Evolutionary conservation across 2,329 filamentous ascomycete species (phyloP), one percentile per base, ranked within the genome.

Genomic region (Monosporascus sp.): DNA sequence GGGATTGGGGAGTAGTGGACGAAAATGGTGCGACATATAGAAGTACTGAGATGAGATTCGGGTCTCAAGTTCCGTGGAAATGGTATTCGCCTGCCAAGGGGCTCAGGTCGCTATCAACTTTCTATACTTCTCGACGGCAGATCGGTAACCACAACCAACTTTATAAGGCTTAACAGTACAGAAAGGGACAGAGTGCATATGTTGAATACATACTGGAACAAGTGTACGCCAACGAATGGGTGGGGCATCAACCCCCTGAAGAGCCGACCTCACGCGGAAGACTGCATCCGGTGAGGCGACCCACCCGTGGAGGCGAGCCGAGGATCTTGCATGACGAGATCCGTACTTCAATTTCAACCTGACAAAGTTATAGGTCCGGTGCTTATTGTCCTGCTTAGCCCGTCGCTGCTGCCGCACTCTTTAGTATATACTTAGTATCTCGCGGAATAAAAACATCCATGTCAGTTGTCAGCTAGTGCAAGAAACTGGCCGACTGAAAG

Each of bases 11-110:
- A 61, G 52, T 8, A 61, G 47, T 49, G 52, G 52, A 37, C 59
- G 52, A 20, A 61, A 35, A 48, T 56, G 40, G 22, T 58, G 54
- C 55, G 57, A 58, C 59, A 61, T 61, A 51, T 50, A 51, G 58
- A 52, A 55, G 24, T n/a, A 26, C 40, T 43, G 40, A 20, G 17
- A 14, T 43, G 16, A 14, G 24, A 3, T 24, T 31, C 43, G 24
- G 5, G 7, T 43, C 40, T 19, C 4, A 9, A 20, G 22, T 20
- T 2, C 17, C 22, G 16, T 24, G 19, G 7, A 20, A 20, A 20
- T 20, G 40, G 8, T 20, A 20, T 19, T 20, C 19, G 17, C 17
- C 17, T 17, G 40, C 20, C 40, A 43, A 14, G 40, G 9, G 20
- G 37, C 19, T 43, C n/a, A 43, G n/a, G 19, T 19, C 19, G 19